These are phyloP conservation scores for Populus trichocarpa DNA, from an alignment of 441 rosid genomes.

Conservation along the genomic window DNA sequence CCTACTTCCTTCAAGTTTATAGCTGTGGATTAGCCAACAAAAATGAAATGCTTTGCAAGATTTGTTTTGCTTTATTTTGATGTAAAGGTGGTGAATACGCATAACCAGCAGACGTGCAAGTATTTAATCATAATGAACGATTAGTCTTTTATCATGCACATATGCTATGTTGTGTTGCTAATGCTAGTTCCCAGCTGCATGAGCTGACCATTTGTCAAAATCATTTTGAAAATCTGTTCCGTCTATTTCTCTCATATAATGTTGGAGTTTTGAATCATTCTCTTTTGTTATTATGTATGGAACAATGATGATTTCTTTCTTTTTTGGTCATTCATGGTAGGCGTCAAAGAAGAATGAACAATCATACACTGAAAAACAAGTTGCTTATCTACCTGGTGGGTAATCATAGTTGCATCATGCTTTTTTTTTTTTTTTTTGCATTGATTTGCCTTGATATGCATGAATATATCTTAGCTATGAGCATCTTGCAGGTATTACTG, in stretches of 20 bases:
- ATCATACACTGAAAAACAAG: constrained; percentile 20
- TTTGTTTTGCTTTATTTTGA: neutral
- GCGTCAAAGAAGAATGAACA: constrained; percentile 20
- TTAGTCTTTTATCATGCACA: neutral
- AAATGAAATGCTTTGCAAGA: neutral
- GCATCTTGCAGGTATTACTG: constrained; percentile 31
- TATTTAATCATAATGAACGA: neutral
- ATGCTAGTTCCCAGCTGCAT: neutral
- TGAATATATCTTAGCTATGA: constrained; percentile 7
- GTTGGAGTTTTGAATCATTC: neutral
- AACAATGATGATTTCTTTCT: neutral
- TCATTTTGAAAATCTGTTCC: neutral
- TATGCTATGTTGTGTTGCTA: neutral
- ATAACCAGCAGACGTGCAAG: neutral
- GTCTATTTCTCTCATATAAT: neutral
- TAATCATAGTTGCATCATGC: constrained; percentile 4
- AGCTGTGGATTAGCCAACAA: neutral
- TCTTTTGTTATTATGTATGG: neutral
- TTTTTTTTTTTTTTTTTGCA: neutral
- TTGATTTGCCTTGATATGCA: neutral
- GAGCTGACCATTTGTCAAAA: neutral
- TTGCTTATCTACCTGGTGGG: constrained; percentile 36
- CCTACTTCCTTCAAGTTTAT: neutral
- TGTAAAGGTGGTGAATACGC: neutral
- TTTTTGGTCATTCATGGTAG: constrained; percentile 27